A percentile compares a stretch with the other conserved stretches of the same genome.
phyloP scores from a whole-genome alignment of 805 yeast genomes.

The Sugiyamaella floridensis region DNA sequence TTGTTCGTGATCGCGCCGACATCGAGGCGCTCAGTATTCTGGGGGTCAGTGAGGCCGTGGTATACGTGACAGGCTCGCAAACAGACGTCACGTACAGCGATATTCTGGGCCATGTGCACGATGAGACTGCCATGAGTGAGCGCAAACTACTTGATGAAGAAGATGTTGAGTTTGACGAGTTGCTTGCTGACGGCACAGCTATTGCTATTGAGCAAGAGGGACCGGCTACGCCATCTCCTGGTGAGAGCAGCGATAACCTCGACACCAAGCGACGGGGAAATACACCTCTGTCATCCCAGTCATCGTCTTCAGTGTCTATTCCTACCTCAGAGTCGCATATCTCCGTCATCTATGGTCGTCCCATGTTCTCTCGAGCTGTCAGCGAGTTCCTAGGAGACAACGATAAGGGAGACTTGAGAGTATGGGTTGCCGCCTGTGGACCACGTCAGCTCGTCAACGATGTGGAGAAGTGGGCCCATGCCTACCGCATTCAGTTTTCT shows the following conservation, averaged over 20 bases:
- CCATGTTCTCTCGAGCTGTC: constrained; percentile 11
- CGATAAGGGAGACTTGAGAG: constrained; percentile 29
- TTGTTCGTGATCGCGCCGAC: constrained; percentile 68
- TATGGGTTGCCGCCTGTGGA: constrained; percentile 86
- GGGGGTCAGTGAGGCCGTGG: constrained; percentile 27
- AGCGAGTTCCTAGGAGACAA: constrained; percentile 20
- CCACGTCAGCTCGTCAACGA: constrained; percentile 68
- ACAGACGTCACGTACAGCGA: constrained; percentile 37
- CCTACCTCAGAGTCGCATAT: neutral
- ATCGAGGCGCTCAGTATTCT: constrained; percentile 75
- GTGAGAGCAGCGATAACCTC: constrained; percentile 5
- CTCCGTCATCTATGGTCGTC: constrained; percentile 17
- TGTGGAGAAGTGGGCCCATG: constrained; percentile 69
- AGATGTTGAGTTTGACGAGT: constrained; percentile 18
- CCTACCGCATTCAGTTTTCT: constrained; percentile 43
- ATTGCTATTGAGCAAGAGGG: constrained; percentile 5
- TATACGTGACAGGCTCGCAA: constrained; percentile 34
- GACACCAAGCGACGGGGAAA: neutral
- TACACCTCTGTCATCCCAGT: neutral
- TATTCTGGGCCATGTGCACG: constrained; percentile 43
- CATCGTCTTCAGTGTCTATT: constrained; percentile 1
- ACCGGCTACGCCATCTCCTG: neutral
- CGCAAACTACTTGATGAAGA: constrained; percentile 9
- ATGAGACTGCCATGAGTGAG: constrained; percentile 26
- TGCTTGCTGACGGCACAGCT: constrained; percentile 6